Conservation (phyloP, 2,329 filamentous ascomycete species). For the Beauveria sp. region DNA sequence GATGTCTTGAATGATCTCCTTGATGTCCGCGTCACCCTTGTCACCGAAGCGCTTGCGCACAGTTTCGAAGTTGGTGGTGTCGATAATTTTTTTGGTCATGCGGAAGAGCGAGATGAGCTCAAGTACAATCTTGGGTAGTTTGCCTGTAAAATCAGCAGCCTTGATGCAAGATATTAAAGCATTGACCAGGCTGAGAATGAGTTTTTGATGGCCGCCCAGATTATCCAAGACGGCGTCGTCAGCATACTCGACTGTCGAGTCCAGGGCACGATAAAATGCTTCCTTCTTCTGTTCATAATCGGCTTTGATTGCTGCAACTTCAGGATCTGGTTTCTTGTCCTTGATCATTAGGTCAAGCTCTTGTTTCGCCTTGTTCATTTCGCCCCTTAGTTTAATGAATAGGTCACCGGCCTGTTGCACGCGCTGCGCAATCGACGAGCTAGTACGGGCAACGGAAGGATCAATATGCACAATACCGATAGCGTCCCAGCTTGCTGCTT, state of each 20-base stretch:
- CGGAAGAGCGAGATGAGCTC: conserved; percentile 55
- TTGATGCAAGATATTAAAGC: conserved; percentile 48
- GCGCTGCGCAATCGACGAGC: conserved; percentile 34
- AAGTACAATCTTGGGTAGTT: conserved; percentile 48
- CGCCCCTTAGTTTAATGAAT: conserved; percentile 39
- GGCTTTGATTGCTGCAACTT: conserved; percentile 31
- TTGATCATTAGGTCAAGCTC: conserved; percentile 36
- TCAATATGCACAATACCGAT: conserved; percentile 44
- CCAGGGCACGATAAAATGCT: conserved; percentile 42
- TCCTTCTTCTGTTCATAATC: conserved; percentile 38
- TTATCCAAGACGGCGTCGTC: conserved; percentile 50
- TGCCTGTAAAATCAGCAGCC: conserved; percentile 43
- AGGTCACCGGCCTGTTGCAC: conserved; percentile 46
- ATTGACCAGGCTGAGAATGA: conserved; percentile 47
- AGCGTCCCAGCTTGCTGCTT: conserved; percentile 46
- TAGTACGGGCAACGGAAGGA: conserved; percentile 29
- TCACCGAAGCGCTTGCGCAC: conserved; percentile 56
- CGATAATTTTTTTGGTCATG: conserved; percentile 53
- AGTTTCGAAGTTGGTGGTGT: conserved; percentile 58
- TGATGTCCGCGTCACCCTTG: conserved; percentile 58
- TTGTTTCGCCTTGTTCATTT: conserved; percentile 40
- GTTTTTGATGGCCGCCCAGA: conserved; percentile 48
- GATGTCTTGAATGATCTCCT: conserved; percentile 53
- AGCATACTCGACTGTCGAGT: conserved; percentile 46
- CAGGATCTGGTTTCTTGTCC: conserved; percentile 31